Conservation (phyloP, 495 filamentous ascomycete species). For the Coniosporium apollinis region DNA sequence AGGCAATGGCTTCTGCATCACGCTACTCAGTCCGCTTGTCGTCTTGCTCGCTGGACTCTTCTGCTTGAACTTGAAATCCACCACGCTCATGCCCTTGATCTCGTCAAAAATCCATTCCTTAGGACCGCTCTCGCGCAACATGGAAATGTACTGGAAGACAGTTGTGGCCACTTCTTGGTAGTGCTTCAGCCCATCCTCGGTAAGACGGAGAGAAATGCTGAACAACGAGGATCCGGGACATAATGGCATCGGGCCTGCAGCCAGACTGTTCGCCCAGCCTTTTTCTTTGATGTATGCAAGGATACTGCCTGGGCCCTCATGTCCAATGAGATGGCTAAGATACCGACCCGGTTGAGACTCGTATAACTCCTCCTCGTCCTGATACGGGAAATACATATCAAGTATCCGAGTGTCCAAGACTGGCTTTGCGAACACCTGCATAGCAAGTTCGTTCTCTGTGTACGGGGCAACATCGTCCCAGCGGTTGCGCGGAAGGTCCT, state of each 20-base stretch:
- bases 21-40: slow-evolving; percentile 59
- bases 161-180: slow-evolving; percentile 78
- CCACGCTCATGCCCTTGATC: slow-evolving; percentile 71
- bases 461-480: slow-evolving; percentile 65
- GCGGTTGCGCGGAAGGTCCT: slow-evolving; percentile 61
- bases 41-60: slow-evolving; percentile 81
- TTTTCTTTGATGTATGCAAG: slow-evolving; percentile 88
- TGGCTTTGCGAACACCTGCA: slow-evolving; percentile 82
- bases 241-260: slow-evolving; percentile 56
- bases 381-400: slow-evolving; percentile 74
- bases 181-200: slow-evolving; percentile 68
- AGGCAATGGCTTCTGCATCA: slow-evolving; percentile 82
- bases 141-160: slow-evolving; percentile 85
- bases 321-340: slow-evolving; percentile 83
- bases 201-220: slow-evolving; percentile 61
- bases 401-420: slow-evolving; percentile 84
- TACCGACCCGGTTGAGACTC: slow-evolving; percentile 79
- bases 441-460: slow-evolving; percentile 48
- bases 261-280: slow-evolving; percentile 83
- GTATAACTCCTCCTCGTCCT: slow-evolving; percentile 73
- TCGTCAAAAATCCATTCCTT: slow-evolving; percentile 91
- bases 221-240: slow-evolving; percentile 80
- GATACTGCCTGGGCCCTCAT: slow-evolving; percentile 94
- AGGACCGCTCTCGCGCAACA: slow-evolving; percentile 64
- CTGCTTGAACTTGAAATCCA: slow-evolving; percentile 88